Conservation (phyloP, 2,329 filamentous ascomycete species). For the Sporothrix dimorphospora region DNA sequence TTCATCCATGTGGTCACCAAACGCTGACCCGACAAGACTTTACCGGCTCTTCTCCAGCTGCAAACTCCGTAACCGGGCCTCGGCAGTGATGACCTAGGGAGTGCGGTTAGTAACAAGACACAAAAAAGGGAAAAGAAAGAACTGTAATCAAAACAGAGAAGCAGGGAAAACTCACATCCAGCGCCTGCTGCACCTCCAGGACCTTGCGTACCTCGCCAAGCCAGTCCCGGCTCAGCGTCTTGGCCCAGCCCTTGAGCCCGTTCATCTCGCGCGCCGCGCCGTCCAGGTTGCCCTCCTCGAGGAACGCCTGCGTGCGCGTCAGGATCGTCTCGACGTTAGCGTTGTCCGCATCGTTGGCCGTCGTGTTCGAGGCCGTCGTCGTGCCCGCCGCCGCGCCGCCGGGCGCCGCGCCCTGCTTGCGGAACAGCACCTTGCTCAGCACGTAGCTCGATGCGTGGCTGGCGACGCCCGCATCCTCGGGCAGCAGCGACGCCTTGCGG, state of each 20-base stretch:
- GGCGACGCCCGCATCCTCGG: slow-evolving; percentile 91
- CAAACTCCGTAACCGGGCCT: slow-evolving; percentile 86
- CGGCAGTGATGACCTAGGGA: slow-evolving; percentile 78
- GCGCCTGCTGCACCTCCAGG: slow-evolving; percentile 91
- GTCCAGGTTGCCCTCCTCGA: slow-evolving; percentile 93
- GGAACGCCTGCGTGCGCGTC: slow-evolving; percentile 81
- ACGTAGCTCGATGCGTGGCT: slow-evolving; percentile 89
- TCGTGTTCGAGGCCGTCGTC: not conserved
- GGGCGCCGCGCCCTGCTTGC: slow-evolving; percentile 84
- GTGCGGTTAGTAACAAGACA: slow-evolving; percentile 21
- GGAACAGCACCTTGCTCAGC: slow-evolving; percentile 93
- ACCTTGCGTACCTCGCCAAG: slow-evolving; percentile 86
- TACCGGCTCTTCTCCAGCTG: slow-evolving; percentile 67
- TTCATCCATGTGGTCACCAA: not conserved
- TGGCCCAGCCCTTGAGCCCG: slow-evolving; percentile 87
- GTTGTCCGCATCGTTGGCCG: slow-evolving; percentile 73
- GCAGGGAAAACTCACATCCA: slow-evolving; percentile 70
- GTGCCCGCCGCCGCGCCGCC: slow-evolving; percentile 47
- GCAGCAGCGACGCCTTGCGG: slow-evolving; percentile 88
- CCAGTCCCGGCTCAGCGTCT: slow-evolving; percentile 94
- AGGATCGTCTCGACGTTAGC: slow-evolving; percentile 93
- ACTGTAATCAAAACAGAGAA: not conserved
- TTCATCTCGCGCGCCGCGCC: slow-evolving; percentile 95
- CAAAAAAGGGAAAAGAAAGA: too few species aligned
- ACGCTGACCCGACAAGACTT: not conserved